These are phyloP conservation scores for Coemansia nantahalensis DNA, from an alignment of 192 early-diverging fungal species.

Conservation along the genomic window DNA sequence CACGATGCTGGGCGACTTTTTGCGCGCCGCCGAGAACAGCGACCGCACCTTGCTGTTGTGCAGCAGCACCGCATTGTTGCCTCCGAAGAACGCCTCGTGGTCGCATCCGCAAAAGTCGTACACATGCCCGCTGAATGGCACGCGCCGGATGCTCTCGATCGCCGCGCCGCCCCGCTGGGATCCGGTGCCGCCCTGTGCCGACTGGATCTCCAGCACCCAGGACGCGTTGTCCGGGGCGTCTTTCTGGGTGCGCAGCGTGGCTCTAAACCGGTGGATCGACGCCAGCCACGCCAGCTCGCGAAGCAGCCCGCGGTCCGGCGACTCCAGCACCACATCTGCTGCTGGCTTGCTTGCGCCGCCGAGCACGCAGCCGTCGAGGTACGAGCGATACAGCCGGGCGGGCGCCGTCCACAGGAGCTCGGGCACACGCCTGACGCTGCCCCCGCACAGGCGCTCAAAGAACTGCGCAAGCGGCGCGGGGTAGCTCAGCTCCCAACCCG, in stretches of 20 bases:
- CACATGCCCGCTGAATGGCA: slow-evolving; percentile 33
- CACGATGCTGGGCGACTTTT: slow-evolving; percentile 81
- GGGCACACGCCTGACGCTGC: slow-evolving; percentile 14
- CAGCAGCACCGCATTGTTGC: slow-evolving; percentile 49
- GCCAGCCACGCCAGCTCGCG: slow-evolving; percentile 49
- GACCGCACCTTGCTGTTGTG: slow-evolving; percentile 54
- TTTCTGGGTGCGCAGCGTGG: slow-evolving; percentile 12
- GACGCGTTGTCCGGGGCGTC: no score
- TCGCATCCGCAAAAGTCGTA: slow-evolving; percentile 55
- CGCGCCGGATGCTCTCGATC: slow-evolving; percentile 40
- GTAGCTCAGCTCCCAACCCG: neutral
- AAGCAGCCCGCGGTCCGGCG: slow-evolving; percentile 19
- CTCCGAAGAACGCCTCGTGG: slow-evolving; percentile 54
- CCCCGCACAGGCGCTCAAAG: slow-evolving; percentile 27
- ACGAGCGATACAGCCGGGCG: slow-evolving; percentile 14
- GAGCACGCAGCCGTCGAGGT: slow-evolving; percentile 17
- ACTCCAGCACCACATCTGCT: neutral
- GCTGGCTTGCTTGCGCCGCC: neutral
- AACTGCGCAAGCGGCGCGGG: slow-evolving; percentile 23
- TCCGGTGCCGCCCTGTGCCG: neutral
- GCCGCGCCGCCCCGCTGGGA: slow-evolving; percentile 12
- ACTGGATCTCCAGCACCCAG: slow-evolving; percentile 20
- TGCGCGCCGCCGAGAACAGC: slow-evolving; percentile 69
- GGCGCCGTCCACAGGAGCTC: slow-evolving; percentile 37
- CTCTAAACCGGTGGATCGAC: slow-evolving; percentile 32